These are phyloP conservation scores for Orbilia blumenaviensis DNA, from an alignment of 2,329 filamentous ascomycete genomes.

Conservation along the genomic window DNA sequence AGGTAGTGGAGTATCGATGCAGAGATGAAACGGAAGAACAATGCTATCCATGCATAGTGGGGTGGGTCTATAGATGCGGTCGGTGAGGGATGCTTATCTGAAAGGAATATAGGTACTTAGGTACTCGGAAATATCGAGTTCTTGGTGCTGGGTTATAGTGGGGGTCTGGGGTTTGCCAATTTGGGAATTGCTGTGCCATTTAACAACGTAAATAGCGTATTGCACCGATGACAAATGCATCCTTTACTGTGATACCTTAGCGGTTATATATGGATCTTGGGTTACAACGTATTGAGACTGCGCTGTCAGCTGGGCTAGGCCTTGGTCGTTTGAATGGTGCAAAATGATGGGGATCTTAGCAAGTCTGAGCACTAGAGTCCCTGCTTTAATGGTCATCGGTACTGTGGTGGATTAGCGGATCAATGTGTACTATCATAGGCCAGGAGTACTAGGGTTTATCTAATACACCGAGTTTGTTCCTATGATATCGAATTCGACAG, in stretches of 20 bases:
- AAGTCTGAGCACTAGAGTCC: too few species aligned
- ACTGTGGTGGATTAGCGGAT: too few species aligned
- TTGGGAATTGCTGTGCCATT: slow-evolving; percentile 2
- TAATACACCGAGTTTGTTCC: too few species aligned
- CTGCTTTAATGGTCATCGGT: too few species aligned
- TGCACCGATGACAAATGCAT: neutral
- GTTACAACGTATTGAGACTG: too few species aligned
- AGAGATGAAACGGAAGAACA: slow-evolving; percentile 12
- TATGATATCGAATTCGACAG: neutral
- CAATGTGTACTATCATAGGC: too few species aligned
- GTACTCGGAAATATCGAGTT: neutral
- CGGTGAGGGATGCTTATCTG: neutral
- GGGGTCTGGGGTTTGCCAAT: neutral
- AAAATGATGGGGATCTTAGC: too few species aligned
- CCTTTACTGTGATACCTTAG: neutral
- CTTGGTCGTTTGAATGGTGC: too few species aligned
- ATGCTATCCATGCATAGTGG: slow-evolving; percentile 4
- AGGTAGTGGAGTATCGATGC: too few species aligned
- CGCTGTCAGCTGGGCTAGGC: too few species aligned
- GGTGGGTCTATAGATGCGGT: neutral
- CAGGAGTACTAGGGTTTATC: too few species aligned
- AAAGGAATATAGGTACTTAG: neutral
- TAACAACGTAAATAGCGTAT: neutral
- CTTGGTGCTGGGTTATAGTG: neutral
- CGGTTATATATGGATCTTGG: too few species aligned